Evolutionary conservation across 2,329 filamentous ascomycete species (phyloP).

Genomic region (Hansfordia pulvinata): DNA sequence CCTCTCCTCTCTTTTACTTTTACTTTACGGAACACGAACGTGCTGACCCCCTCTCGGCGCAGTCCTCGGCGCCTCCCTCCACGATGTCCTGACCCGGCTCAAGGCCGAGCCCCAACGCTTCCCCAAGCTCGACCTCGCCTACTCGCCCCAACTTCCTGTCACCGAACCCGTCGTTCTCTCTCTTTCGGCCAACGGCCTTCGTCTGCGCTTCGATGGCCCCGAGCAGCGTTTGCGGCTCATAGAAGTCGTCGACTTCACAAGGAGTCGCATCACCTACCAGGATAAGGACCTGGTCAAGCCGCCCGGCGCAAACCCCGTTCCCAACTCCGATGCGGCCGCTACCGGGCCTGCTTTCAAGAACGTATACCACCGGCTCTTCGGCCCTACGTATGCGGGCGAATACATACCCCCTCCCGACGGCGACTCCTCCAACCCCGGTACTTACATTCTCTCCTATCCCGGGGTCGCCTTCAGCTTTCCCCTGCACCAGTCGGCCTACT

Average conservation of each 20-base stretch:
- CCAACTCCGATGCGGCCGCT: slow-evolving; percentile 14
- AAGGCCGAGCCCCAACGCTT: slow-evolving; percentile 79
- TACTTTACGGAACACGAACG: no score
- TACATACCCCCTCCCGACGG: slow-evolving; percentile 55
- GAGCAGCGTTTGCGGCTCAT: slow-evolving; percentile 86
- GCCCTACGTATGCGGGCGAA: slow-evolving; percentile 87
- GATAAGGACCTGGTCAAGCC: slow-evolving; percentile 57
- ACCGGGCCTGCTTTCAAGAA: slow-evolving; percentile 69
- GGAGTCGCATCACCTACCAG: slow-evolving; percentile 64
- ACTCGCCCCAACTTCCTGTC: slow-evolving; percentile 64
- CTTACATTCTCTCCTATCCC: slow-evolving; percentile 86
- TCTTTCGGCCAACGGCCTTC: slow-evolving; percentile 75
- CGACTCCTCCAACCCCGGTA: slow-evolving; percentile 44
- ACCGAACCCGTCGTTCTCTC: slow-evolving; percentile 60
- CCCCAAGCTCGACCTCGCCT: slow-evolving; percentile 70
- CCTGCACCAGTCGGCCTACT: slow-evolving; percentile 60
- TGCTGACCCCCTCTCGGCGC: slow-evolving; percentile 6
- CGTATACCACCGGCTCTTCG: slow-evolving; percentile 86
- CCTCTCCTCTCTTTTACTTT: no score
- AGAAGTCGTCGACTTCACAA: slow-evolving; percentile 82
- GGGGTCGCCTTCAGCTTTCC: slow-evolving; percentile 90
- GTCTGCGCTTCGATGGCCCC: slow-evolving; percentile 83
- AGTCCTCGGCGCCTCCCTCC: slow-evolving; percentile 84
- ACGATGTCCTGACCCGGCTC: slow-evolving; percentile 75
- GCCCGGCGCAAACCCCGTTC: slow-evolving; percentile 18